Conservation (phyloP, 805 yeast species). For the Geotrichum ghanense region DNA sequence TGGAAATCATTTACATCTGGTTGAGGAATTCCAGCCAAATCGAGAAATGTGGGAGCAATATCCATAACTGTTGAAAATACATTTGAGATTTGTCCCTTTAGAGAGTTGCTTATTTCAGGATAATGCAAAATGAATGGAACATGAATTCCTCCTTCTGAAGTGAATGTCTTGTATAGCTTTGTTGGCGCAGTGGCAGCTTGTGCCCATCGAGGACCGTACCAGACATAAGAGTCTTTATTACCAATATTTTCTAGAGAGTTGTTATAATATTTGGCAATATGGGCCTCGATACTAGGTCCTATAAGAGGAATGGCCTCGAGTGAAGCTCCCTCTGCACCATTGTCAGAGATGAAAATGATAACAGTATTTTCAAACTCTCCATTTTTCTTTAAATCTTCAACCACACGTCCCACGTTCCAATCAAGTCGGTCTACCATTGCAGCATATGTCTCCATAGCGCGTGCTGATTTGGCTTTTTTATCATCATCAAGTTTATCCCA, state of each 20-base stretch:
- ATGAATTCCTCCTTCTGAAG: constrained; percentile 49
- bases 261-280: constrained; percentile 28
- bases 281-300: constrained; percentile 16
- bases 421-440: constrained; percentile 53
- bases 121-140: constrained; percentile 41
- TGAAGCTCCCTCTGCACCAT: constrained; percentile 54
- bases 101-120: constrained; percentile 26
- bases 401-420: constrained; percentile 37
- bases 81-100: constrained; percentile 24
- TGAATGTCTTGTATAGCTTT: constrained; percentile 46
- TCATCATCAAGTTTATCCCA: constrained; percentile 34
- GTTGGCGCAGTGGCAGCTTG: constrained; percentile 51
- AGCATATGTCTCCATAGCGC: constrained; percentile 46
- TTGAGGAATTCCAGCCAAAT: constrained; percentile 34
- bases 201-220: constrained; percentile 50
- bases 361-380: constrained; percentile 44
- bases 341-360: constrained; percentile 48
- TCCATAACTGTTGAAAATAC: constrained; percentile 50
- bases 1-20: constrained; percentile 30
- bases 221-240: constrained; percentile 34
- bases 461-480: constrained; percentile 29
- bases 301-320: constrained; percentile 43
- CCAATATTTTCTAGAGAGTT: constrained; percentile 40
- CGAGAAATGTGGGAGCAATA: constrained; percentile 44
- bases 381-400: constrained; percentile 30